Conservation (phyloP, 208 protist genomes). For the Trypanosomatidae sp. region DNA sequence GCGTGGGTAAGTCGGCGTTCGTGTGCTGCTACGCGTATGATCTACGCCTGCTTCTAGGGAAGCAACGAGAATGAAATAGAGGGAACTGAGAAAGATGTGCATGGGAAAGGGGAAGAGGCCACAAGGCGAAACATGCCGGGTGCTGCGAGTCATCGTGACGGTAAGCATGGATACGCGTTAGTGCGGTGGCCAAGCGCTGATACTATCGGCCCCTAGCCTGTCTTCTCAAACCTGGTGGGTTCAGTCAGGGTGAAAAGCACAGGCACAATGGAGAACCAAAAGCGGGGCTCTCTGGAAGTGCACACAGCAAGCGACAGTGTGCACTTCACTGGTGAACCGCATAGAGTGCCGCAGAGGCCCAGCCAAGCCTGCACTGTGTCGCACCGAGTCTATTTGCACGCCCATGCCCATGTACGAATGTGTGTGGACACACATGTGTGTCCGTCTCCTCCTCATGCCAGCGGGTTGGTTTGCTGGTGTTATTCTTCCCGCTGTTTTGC, state of each 20-base stretch:
- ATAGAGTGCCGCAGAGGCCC: background rate
- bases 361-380: background rate
- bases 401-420: background rate
- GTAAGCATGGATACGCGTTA: background rate
- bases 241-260: background rate
- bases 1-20: background rate
- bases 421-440: background rate
- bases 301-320: background rate
- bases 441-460: background rate
- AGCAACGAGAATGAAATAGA: background rate
- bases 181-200: background rate
- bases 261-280: background rate
- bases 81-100: background rate
- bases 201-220: background rate
- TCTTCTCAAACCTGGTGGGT: background rate
- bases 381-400: background rate
- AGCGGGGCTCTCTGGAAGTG: background rate
- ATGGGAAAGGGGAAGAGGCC: background rate
- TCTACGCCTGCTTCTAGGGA: background rate
- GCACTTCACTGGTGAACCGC: background rate
- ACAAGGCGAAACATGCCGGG: background rate
- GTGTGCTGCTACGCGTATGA: background rate
- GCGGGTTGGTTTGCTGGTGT: background rate
- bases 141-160: background rate
- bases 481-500: background rate